A percentile compares a stretch with the other conserved stretches of the same genome.
Evolutionary conservation across 2,329 filamentous ascomycete species (phyloP).

Genomic region (Aspergillus sp.): DNA sequence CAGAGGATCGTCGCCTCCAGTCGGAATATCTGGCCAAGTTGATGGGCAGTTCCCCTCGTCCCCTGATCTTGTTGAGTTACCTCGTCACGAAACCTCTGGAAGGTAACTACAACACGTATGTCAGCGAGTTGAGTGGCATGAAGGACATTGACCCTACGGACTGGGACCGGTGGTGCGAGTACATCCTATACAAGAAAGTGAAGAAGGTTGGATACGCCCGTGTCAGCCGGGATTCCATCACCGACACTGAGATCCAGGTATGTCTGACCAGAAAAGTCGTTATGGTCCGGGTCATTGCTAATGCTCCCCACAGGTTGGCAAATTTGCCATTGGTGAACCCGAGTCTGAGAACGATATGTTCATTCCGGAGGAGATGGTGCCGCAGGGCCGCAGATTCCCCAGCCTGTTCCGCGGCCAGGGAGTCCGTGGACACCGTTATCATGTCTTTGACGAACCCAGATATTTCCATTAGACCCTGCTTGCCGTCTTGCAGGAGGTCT

Average conservation of each 20-base stretch:
- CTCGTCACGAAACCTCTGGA: slow-evolving; percentile 85
- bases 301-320: slow-evolving; percentile 63
- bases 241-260: slow-evolving; percentile 93
- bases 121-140: slow-evolving; percentile 84
- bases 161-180: slow-evolving; percentile 99
- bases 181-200: slow-evolving; percentile 91
- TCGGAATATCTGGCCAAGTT: slow-evolving; percentile 79
- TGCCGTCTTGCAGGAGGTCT: background rate
- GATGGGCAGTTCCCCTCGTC: slow-evolving; percentile 80
- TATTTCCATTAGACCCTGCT: slow-evolving; percentile 52
- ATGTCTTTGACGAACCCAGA: slow-evolving; percentile 90
- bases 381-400: slow-evolving; percentile 79
- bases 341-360: slow-evolving; percentile 64
- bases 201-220: slow-evolving; percentile 85
- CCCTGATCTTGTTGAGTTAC: slow-evolving; percentile 83
- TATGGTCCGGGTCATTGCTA: slow-evolving; percentile 1
- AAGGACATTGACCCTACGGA: slow-evolving; percentile 88
- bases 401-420: slow-evolving; percentile 79
- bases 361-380: slow-evolving; percentile 70
- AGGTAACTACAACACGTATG: slow-evolving; percentile 97
- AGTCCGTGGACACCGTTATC: slow-evolving; percentile 85
- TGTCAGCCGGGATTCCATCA: slow-evolving; percentile 85
- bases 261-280: slow-evolving; percentile 17
- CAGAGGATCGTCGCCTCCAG: slow-evolving; percentile 85
- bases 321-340: slow-evolving; percentile 79